Evolutionary conservation across 2,329 filamentous ascomycete genomes (phyloP).

Genomic region (Pestalotiopsis sp.): DNA sequence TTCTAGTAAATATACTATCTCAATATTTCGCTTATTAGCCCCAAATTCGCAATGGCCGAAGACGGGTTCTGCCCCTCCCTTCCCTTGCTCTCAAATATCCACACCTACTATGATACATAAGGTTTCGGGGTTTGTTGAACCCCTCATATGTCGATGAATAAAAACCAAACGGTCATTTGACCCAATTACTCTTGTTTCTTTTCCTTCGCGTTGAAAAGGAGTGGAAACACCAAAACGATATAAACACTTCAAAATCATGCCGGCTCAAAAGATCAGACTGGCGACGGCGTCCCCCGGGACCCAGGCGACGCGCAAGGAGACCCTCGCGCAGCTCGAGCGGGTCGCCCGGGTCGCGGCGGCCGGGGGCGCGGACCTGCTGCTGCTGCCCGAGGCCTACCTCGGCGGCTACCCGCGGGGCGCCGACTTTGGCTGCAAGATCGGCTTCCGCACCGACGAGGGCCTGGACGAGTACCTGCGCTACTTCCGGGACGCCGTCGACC

Average conservation of each 20-base stretch:
- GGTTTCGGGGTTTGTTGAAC: slow-evolving; percentile 1
- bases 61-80: slow-evolving; percentile 1
- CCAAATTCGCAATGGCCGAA: neutral
- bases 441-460: slow-evolving; percentile 67
- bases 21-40: neutral
- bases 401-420: slow-evolving; percentile 88
- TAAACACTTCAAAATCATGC: slow-evolving; percentile 1
- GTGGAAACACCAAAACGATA: neutral
- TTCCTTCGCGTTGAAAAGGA: neutral
- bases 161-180: neutral
- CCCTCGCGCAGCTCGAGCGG: slow-evolving; percentile 64
- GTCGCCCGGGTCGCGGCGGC: slow-evolving; percentile 65
- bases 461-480: slow-evolving; percentile 82
- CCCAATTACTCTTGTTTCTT: neutral
- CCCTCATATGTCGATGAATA: neutral
- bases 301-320: slow-evolving; percentile 51
- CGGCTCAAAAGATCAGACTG: slow-evolving; percentile 42
- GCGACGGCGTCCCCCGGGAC: slow-evolving; percentile 58
- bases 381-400: slow-evolving; percentile 90
- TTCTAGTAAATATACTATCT: neutral
- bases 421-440: slow-evolving; percentile 74
- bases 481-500: slow-evolving; percentile 75
- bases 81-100: neutral
- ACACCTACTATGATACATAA: neutral
- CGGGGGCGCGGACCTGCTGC: slow-evolving; percentile 63